Evolutionary conservation across 2,329 filamentous ascomycete species (phyloP), one percentile per base, ranked within the genome.

Genomic region (Aspergillus caelatus): DNA sequence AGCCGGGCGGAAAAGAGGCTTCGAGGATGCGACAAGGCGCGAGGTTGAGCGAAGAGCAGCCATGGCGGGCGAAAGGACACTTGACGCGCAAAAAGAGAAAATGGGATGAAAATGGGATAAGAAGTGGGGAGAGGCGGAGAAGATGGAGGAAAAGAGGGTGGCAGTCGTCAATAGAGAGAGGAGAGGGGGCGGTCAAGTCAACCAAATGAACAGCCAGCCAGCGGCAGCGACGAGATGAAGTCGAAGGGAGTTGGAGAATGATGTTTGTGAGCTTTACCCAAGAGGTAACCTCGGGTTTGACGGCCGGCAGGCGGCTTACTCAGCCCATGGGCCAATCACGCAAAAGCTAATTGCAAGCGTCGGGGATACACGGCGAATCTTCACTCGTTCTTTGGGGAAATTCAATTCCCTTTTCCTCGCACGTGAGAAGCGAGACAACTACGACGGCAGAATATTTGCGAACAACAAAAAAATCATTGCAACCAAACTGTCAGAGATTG

Each of bases 1-100:
- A 56, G 78, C 72, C 58, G 79, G 75, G 59, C 77, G 75, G 75
- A 81, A 80, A 61, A 80, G 69, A 59, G 80, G 76, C 69, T 78
- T 74, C 66, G 80, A 74, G 59, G 77, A 74, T 67, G 79, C 77
- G 71, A 80, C 69, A 60, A 82, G 72, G 70, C 80, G 80, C 70
- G 80, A 80, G 53, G 81, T 79, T 63, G 81, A 76, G 69, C 81
- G 81, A 73, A 83, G 79, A 71, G 81, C 79, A 70, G 82, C 79
- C 82, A 84, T 84, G 71, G 71, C 70, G 74, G 62, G 56, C 57
- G 45, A 61, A 62, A 52, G 50, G 58, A 59, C 57, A 48, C 57
- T 64, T 53, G 59, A 63, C 62, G 57, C 53, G 61, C 62, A 50
- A 58, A 45, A 60, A 21, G 57, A 45, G 50, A 56, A 57, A 64